phyloP scores from a whole-genome alignment of 208 protist species.

The Wallacemonas sp. region DNA sequence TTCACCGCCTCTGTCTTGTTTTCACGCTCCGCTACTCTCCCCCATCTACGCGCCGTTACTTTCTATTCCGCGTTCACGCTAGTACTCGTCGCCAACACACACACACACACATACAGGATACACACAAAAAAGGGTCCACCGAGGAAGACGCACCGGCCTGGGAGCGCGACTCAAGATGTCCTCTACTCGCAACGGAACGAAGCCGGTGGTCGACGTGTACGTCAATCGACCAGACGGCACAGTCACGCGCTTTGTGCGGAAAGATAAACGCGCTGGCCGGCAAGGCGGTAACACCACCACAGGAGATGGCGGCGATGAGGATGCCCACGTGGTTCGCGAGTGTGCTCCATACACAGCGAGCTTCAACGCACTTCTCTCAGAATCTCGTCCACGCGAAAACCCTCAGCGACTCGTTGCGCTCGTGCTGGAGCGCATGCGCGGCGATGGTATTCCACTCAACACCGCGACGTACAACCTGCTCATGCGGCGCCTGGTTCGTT shows the following conservation, averaged over 20 bases:
- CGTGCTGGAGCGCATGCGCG: conserved; percentile 82
- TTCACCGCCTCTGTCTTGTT: too few relatives aligned
- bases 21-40: too few relatives aligned
- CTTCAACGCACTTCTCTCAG: conserved; percentile 81
- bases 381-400: conserved; percentile 45
- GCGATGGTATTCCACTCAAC: conserved; percentile 83
- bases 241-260: conserved; percentile 60
- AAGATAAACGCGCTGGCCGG: conserved; percentile 12
- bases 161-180: conserved; percentile 2
- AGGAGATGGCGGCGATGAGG: conserved; percentile 59
- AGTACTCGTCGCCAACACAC: too few relatives aligned
- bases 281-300: background rate
- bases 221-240: conserved; percentile 67
- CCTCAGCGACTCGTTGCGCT: conserved; percentile 65
- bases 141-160: too few relatives aligned
- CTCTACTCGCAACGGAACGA: conserved; percentile 15
- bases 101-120: too few relatives aligned
- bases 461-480: conserved; percentile 90
- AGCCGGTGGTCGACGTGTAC: conserved; percentile 54
- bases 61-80: too few relatives aligned
- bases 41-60: too few relatives aligned
- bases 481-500: conserved; percentile 81
- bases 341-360: conserved; percentile 88
- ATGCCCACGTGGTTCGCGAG: conserved; percentile 56
- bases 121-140: too few relatives aligned